Evolutionary conservation across 1,139 yeast genomes (phyloP), one percentile per base, ranked within the genome.

Genomic region (Lodderomyces metapsilosis): DNA sequence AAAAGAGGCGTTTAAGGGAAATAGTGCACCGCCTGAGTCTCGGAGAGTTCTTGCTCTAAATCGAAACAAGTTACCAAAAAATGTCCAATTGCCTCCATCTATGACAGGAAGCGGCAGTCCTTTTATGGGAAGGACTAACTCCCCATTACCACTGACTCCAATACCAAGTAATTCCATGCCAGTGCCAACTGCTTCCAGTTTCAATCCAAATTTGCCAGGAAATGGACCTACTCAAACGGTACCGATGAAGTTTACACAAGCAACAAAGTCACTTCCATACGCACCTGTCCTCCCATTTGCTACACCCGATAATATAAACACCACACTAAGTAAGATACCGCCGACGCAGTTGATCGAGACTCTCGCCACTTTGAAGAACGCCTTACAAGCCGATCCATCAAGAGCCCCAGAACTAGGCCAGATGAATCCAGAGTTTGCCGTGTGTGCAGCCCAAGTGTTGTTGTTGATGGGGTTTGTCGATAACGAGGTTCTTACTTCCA

Each of bases 381-480:
- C 74, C 11, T 52, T 75, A 32, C 61, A 68, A 16, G 74, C 81
- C 23, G 73, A 75, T 34, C 68, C 78, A 2, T 67, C 71, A 11
- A 70, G 78, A 46, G 78, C 77, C 4, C 60, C 62, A 11, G 81
- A 78, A 34, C 69, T 80, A 35, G 68, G 81, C 45, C 76, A 69
- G 44, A 67, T 80, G 27, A 76, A 80, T 33, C 81, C 84, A 3
- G 73, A 78, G 39, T 64, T 84, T 36, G 83, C 88, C 4, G 65
- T 79, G 2, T 72, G 86, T 2, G 80, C 86, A 0, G 80, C 89
- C 0, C 92, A 85, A 57, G 86, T 88, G 2, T 66, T 85, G 47
- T 59, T 84, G n/a, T 67, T 83, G 37, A 84, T 84, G 91, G 94
- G 92, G 0, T 71, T 84, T 38, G 78, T 84, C 24, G 86, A 84